Percentiles rank a stretch among this genome's conserved stretches.
Evolutionary conservation across 2,329 filamentous ascomycete genomes (phyloP).

Genomic region (Neoascochyta sp.): DNA sequence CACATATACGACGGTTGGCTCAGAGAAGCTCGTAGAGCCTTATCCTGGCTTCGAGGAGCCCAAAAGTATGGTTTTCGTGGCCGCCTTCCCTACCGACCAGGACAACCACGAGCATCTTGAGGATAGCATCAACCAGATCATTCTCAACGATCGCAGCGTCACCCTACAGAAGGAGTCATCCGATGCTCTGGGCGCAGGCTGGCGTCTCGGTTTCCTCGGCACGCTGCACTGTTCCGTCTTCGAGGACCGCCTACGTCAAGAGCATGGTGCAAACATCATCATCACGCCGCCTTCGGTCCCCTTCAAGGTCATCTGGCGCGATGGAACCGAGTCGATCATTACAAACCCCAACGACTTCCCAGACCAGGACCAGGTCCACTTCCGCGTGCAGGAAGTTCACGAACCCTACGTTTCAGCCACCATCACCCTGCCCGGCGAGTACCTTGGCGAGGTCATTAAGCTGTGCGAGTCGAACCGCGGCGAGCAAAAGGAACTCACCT

Average conservation of each 20-base stretch:
- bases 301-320: slow-evolving; percentile 75
- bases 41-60: slow-evolving; percentile 94
- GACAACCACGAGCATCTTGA: slow-evolving; percentile 80
- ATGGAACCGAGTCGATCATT: slow-evolving; percentile 74
- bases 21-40: slow-evolving; percentile 70
- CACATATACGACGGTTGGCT: slow-evolving; percentile 81
- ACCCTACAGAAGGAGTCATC: slow-evolving; percentile 92
- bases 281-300: slow-evolving; percentile 95
- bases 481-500: slow-evolving; percentile 80
- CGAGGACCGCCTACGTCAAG: slow-evolving; percentile 88
- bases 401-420: slow-evolving; percentile 78
- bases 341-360: slow-evolving; percentile 88
- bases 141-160: slow-evolving; percentile 92
- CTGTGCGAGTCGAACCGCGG: slow-evolving; percentile 88
- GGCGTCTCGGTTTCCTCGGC: slow-evolving; percentile 91
- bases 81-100: slow-evolving; percentile 91
- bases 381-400: slow-evolving; percentile 58
- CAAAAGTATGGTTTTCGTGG: slow-evolving; percentile 98
- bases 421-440: slow-evolving; percentile 88
- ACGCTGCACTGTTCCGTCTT: slow-evolving; percentile 99
- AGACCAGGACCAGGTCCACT: slow-evolving; percentile 58
- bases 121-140: slow-evolving; percentile 89
- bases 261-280: slow-evolving; percentile 92
- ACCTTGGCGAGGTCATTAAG: slow-evolving; percentile 90
- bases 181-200: slow-evolving; percentile 88